These are phyloP conservation scores for Fremontodendron californicum DNA, from an alignment of 345 rosid species.

Conservation along the genomic window DNA sequence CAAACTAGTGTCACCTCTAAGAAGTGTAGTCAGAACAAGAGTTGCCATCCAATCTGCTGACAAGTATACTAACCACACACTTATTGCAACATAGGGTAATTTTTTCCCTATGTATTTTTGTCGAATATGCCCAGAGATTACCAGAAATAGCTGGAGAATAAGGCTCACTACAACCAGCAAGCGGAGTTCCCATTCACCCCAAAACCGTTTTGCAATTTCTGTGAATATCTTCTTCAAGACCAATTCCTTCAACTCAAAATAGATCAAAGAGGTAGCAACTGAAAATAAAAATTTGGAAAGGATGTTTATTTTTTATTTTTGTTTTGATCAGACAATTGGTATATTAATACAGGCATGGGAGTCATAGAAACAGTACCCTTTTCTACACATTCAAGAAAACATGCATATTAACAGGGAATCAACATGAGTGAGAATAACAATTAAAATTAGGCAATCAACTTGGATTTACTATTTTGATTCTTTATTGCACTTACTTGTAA, in stretches of 20 bases:
- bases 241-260: neutral
- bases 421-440: neutral
- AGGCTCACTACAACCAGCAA: conserved; percentile 19
- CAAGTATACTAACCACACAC: conserved; percentile 28
- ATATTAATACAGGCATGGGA: too few relatives aligned
- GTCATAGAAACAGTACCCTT: neutral
- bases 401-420: neutral
- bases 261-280: conserved; percentile 1
- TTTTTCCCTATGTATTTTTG: neutral
- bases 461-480: neutral
- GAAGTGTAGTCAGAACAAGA: conserved; percentile 27
- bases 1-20: neutral
- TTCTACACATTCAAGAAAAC: neutral
- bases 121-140: conserved; percentile 6
- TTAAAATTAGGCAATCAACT: neutral
- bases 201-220: neutral
- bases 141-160: conserved; percentile 19
- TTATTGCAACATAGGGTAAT: neutral
- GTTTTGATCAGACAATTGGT: neutral
- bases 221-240: neutral
- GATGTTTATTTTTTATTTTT: neutral
- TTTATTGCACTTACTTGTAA: neutral
- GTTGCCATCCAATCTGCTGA: conserved; percentile 28
- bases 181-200: conserved; percentile 33
- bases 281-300: neutral